These are phyloP conservation scores for Fraxinus quadrangulata DNA, from an alignment of 257 asterid species.

Conservation along the genomic window DNA sequence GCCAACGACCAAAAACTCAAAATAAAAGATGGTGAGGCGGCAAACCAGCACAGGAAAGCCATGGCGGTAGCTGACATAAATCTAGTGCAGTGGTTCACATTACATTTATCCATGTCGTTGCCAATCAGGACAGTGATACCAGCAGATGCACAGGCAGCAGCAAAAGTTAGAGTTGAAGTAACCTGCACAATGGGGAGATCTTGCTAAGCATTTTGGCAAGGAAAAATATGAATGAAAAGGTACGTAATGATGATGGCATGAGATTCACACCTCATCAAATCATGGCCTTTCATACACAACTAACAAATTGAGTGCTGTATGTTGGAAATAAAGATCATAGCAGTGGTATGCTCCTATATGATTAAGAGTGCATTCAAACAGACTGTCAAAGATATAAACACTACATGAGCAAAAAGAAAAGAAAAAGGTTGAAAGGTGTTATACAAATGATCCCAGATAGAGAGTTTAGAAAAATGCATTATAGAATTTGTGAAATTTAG, in stretches of 20 bases:
- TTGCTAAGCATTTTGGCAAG: neutral
- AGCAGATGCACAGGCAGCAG: constrained; percentile 94
- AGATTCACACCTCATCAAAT: too few species aligned
- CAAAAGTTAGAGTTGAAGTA: constrained; percentile 84
- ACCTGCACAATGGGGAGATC: constrained; percentile 45
- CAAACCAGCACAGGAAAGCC: constrained; percentile 91
- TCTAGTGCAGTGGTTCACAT: constrained; percentile 72
- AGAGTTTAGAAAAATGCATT: too few species aligned
- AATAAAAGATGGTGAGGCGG: constrained; percentile 73
- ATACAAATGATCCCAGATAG: too few species aligned
- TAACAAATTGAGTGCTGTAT: neutral
- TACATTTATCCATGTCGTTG: constrained; percentile 70
- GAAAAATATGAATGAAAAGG: neutral
- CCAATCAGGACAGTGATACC: constrained; percentile 89
- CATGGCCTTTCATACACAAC: too few species aligned
- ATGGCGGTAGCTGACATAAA: constrained; percentile 92
- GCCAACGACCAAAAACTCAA: constrained; percentile 84
- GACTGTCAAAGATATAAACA: too few species aligned
- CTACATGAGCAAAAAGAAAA: too few species aligned
- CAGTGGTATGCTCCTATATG: neutral
- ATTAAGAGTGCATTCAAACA: neutral
- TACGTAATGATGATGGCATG: too few species aligned
- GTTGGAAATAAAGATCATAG: neutral
- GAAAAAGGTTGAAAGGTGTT: too few species aligned
- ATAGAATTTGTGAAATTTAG: too few species aligned